A percentile compares a stretch with the other conserved stretches of the same genome.
phyloP scores from a whole-genome alignment of 257 asterid species.

The Paraleonurus japonicus region DNA sequence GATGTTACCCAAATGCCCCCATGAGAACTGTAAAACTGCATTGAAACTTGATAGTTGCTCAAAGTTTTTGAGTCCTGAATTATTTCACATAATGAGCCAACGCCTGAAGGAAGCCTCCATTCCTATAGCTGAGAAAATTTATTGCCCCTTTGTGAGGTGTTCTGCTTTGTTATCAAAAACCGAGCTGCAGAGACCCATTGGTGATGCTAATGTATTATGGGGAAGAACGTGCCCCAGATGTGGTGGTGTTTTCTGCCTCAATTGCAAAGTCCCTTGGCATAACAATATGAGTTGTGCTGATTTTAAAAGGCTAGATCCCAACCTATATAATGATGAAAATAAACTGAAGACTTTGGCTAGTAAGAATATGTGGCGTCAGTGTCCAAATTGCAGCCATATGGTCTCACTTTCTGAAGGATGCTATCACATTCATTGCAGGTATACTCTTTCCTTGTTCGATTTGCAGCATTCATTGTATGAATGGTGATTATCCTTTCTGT shows the following conservation, averaged over 20 bases:
- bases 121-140: slow-evolving; percentile 44
- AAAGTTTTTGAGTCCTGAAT: slow-evolving; percentile 41
- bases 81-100: slow-evolving; percentile 42
- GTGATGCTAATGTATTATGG: slow-evolving; percentile 8
- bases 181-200: slow-evolving; percentile 34
- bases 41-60: slow-evolving; percentile 46
- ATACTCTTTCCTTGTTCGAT: slow-evolving; percentile 1
- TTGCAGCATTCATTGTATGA: neutral
- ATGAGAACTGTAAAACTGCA: slow-evolving; percentile 41
- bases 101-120: slow-evolving; percentile 53
- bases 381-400: slow-evolving; percentile 54
- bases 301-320: slow-evolving; percentile 34
- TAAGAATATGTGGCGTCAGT: slow-evolving; percentile 56
- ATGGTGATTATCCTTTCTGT: neutral
- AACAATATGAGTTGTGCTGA: slow-evolving; percentile 35
- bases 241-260: slow-evolving; percentile 43
- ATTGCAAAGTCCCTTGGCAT: slow-evolving; percentile 71
- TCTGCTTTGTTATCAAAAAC: slow-evolving; percentile 45
- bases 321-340: slow-evolving; percentile 38
- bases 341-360: slow-evolving; percentile 50
- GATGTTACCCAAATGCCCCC: slow-evolving; percentile 50
- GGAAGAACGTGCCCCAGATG: slow-evolving; percentile 49
- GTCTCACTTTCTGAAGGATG: slow-evolving; percentile 63
- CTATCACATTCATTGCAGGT: slow-evolving; percentile 79
- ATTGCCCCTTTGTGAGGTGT: slow-evolving; percentile 58